Evolutionary conservation across 1,284 basidiomycete species (phyloP), one percentile per base, ranked within the genome.

Genomic region (Pascua sp.): DNA sequence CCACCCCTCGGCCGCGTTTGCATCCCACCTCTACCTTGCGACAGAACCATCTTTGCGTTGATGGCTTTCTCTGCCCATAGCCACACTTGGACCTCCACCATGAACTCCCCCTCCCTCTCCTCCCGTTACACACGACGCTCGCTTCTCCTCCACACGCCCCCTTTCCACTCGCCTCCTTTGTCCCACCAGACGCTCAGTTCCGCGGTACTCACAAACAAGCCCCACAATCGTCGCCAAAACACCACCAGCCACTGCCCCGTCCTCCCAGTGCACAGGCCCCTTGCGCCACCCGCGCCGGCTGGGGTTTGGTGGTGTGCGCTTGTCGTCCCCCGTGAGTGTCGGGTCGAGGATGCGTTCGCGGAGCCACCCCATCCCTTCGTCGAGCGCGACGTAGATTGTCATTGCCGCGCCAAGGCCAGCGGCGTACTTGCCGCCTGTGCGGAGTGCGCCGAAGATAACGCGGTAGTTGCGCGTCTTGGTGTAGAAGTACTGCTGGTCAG

Each of bases 401-500:
- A 71, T 70, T 2, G 71, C 70, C 0, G 65, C 63, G 13, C 70
- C 70, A 0, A 78, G 59, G 1, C 63, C 66, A 0, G 68, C 37
- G 17, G 70, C 71, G 48, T 72, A 73, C 49, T 61, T 64, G 1
- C 60, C 63, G 8, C 74, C 76, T n/a, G 63, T 61, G 15, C 61
- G 62, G 17, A 66, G 54, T 1, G 69, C 70, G 5, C 61, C 67
- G 42, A 66, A 71, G 51, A 77, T 57, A 37, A 78, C 67, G 36
- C 71, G 66, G 61, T 78, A 78, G 49, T 78, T 78, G 44, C 76
- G 64, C 2, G 76, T 77, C 61, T 77, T 77, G 47, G 73, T 73
- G 65, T 78, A 78, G 50, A 75, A 78, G 67, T 78, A 78, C 76
- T 77, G 54, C n/a, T 15, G 24, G 47, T 50, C 38, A 47, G 32